Evolutionary conservation across 2,329 filamentous ascomycete genomes (phyloP), one percentile per base, ranked within the genome.

Genomic region (Dothidotthia symphoricarpi): DNA sequence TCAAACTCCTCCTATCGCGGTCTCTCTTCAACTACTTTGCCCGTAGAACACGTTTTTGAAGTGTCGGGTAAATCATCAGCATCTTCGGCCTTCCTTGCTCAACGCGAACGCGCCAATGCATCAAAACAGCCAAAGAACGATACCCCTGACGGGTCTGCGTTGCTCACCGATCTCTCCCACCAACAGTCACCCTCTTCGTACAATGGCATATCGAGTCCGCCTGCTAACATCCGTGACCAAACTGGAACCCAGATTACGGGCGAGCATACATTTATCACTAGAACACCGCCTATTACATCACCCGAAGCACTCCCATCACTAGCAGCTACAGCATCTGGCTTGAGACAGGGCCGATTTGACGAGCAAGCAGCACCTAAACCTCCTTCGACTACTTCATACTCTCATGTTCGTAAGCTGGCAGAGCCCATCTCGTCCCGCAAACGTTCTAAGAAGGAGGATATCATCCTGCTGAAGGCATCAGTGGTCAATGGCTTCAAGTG

Each of bases 401-500:
- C 57, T 24, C 57, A 61, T 24, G 56, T 64, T 19, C 63, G 58
- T 27, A 51, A 59, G 28, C 57, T 74, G 24, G 67, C 61, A 29
- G 72, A 74, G 45, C 77, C 78, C 2, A 45, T 66, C 3, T 81
- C 79, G 16, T 75, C 70, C 8, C 77, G 86, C 36, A 73, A 77
- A 39, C 72, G 86, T 11, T 77, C 86, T 2, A 85, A 77, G 4
- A 74, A 75, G 12, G 89, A 95, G 65, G 77, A 89, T 57, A 83
- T 86, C 19, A 82, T 96, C 34, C 67, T 97, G 7, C 72, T 86
- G 2, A 82, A 83, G 57, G 82, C 84, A 3, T 93, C 90, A 4
- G 84, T 81, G 38, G 75, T 98, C 14, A 88, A 95, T 60, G 88
- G 85, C 1, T 85, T 82, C 56, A 75, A 85, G 14, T 97, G 95